Base-by-base conservation (phyloP, 495 filamentous ascomycete genomes). In the Tuber borchii region DNA sequence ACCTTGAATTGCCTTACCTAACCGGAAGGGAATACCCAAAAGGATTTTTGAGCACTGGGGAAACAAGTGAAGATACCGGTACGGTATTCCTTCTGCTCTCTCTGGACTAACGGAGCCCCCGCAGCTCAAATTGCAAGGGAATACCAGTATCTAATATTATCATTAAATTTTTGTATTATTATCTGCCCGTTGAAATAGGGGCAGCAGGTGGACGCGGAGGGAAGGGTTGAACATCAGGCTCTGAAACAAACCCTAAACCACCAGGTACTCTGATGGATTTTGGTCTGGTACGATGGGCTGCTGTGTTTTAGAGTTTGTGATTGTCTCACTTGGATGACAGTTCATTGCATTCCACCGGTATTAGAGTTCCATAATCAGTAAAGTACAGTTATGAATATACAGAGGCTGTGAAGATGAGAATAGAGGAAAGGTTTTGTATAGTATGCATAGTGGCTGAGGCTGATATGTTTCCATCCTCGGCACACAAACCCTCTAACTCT, bases 241-340 rank as follows among this genome's bases (percentile, higher is more conserved):
- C 56, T 65, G 56, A 65, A 65, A 65, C 56, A 31, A 65, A 65
- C n/a, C 56, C 56, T 31, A 65, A 65, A 65, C 26, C 56, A 65
- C 56, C 56, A 61, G n/a, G 51, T 61, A 5, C 26, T 61, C n/a
- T n/a, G 12, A 8, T 65, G 56, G 56, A 65, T 31, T 65, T 16
- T 14, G 56, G 56, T n/a, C 1, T 8, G 8, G 22, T 6, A n/a
- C 0, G 19, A 7, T 26, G 8, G 26, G 26, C 16, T 9, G n/a
- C 10, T 31, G 26, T 6, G 56, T 65, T 65, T 65, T 65, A 31
- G 56, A 65, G n/a, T 31, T 16, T 31, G n/a, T 65, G 12, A 31
- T 31, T 9, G 51, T 56, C 26, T 56, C 51, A 56, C n/a, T 56
- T 5, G 51, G 26, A 56, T 56, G 46, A 51, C 5, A 51, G 19